Evolutionary conservation across 2,329 filamentous ascomycete genomes (phyloP), one percentile per base, ranked within the genome.

Genomic region (Trichoderma pleuroti): DNA sequence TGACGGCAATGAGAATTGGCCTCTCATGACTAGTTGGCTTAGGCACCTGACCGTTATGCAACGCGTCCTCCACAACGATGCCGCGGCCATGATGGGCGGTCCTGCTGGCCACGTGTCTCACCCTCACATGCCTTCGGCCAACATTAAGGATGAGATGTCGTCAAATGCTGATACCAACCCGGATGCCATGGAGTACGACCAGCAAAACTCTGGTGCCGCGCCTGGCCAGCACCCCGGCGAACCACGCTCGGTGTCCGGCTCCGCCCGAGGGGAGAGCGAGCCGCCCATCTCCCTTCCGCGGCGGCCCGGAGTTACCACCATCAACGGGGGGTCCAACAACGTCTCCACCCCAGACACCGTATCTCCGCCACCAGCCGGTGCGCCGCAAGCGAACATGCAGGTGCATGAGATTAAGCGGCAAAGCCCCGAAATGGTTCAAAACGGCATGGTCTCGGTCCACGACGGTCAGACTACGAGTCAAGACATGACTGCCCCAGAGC

Each of bases 31-130:
- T 14, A 87, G 87, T 30, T 90, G 87, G 87, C 84, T 86, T 68
- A 84, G 87, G 42, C 87, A 90, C 74, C 80, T 90, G 18, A 84
- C 84, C 3, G 87, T 90, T 59, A 90, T 90, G 87, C 85, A 87
- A 72, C 86, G 88, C 72, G 87, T 89, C 3, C 78, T 90, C 26
- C 84, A 85, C 73, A 88, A 87, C 56, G 83, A 87, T 28, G 86
- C 85, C 11, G 78, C 78, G 6, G 76, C 80, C 4, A 73, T 77
- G 1, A 77, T 78, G 70, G 49, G 75, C 70, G 46, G 46, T 49
- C 79, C 68, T 36, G 78, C 72, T 73, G 81, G n/a, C 30, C 82
- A 84, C 65, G 78, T 76, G 68, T 78, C 77, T 72, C 74, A 73
- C 34, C 76, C 75, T 59, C 76, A 79, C 73, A 70, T 75, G 63